A percentile compares a stretch with the other conserved stretches of the same genome.
Conservation (phyloP, 495 filamentous ascomycete genomes). For the Aspergillus egyptiacus region DNA sequence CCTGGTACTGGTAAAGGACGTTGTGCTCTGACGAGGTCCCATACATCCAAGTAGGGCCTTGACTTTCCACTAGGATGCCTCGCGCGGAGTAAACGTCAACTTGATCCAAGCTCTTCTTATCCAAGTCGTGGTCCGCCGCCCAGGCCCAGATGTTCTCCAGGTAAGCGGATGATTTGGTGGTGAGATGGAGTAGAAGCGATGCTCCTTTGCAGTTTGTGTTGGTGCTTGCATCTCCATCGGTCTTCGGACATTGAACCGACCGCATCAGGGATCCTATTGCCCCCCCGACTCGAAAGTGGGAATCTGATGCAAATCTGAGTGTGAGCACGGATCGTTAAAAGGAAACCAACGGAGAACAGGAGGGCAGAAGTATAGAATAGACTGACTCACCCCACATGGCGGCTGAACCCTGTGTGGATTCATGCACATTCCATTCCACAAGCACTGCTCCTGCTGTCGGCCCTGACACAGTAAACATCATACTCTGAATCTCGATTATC, state of each 20-base stretch:
- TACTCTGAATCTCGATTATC: slow-evolving; percentile 69
- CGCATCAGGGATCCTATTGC: slow-evolving; percentile 69
- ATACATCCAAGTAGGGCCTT: slow-evolving; percentile 50
- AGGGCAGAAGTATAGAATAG: neutral
- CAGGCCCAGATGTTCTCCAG: slow-evolving; percentile 60
- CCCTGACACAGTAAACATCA: slow-evolving; percentile 67
- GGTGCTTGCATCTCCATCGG: slow-evolving; percentile 31
- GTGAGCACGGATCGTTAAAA: neutral
- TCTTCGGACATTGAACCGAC: slow-evolving; percentile 55
- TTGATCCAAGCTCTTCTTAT: slow-evolving; percentile 41
- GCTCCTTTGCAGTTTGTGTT: slow-evolving; percentile 53
- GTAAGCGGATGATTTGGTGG: slow-evolving; percentile 41
- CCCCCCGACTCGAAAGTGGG: slow-evolving; percentile 73
- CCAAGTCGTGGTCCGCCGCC: slow-evolving; percentile 64
- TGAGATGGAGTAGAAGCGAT: slow-evolving; percentile 55
- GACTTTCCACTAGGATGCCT: slow-evolving; percentile 53
- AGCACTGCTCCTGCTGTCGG: slow-evolving; percentile 74
- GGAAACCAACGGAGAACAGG: neutral
- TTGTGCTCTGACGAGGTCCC: slow-evolving; percentile 69
- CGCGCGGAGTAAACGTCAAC: slow-evolving; percentile 60
- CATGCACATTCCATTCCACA: slow-evolving; percentile 76
- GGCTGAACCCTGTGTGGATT: slow-evolving; percentile 53
- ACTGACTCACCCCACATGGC: slow-evolving; percentile 58
- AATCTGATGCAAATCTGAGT: slow-evolving; percentile 30
- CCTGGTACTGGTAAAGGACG: slow-evolving; percentile 70